phyloP scores from a whole-genome alignment of 148 eudicot species.

The Bassia scoparia region DNA sequence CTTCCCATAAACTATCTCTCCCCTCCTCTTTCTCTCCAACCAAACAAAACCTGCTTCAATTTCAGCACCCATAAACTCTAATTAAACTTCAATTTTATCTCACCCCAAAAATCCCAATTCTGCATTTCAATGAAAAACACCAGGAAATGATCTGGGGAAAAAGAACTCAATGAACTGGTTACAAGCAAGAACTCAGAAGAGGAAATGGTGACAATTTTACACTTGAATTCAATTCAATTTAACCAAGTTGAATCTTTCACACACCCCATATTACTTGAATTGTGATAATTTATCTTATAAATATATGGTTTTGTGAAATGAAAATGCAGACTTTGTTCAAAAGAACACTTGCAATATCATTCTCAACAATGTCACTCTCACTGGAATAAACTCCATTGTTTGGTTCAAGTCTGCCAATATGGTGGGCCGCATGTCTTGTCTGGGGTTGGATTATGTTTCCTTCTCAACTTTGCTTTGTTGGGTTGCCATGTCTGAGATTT shows the following conservation, averaged over 20 bases:
- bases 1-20: not conserved
- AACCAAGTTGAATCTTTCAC: not conserved
- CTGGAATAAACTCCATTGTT: conserved; percentile 62
- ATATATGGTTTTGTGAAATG: not conserved
- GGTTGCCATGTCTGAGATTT: conserved; percentile 65
- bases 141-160: conserved; percentile 55
- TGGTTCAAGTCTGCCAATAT: conserved; percentile 60
- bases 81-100: not conserved
- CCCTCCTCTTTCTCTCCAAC: not conserved
- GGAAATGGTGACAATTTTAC: conserved; percentile 44
- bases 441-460: conserved; percentile 69
- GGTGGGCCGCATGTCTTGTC: conserved; percentile 62
- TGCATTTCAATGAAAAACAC: conserved; percentile 20
- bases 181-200: conserved; percentile 63
- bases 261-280: not conserved
- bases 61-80: conserved; percentile 13
- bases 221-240: not conserved
- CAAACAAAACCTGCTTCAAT: conserved; percentile 15
- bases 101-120: not conserved
- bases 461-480: conserved; percentile 64
- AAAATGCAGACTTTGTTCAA: conserved; percentile 48
- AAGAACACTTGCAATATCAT: conserved; percentile 63
- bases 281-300: not conserved
- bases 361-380: conserved; percentile 63
- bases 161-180: conserved; percentile 59